A percentile compares a stretch with the other conserved stretches of the same genome.
These are phyloP conservation scores for Scheffersomyces cryptocercus DNA, from an alignment of 1,139 yeast genomes.

Conservation along the genomic window DNA sequence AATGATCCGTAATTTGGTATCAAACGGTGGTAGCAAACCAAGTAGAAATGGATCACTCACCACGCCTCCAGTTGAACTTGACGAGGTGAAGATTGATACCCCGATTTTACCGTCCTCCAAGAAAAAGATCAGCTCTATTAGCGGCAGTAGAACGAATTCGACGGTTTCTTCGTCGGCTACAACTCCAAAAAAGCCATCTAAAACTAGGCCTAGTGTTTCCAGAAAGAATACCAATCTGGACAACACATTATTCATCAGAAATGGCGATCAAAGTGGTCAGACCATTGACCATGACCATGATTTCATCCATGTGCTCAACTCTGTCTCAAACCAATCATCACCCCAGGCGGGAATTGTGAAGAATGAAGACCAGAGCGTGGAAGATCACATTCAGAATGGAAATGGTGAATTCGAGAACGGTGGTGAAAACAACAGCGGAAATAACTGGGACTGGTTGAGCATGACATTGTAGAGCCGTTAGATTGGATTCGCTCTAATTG, in stretches of 20 bases:
- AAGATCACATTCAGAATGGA: background rate
- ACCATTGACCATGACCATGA: constrained; percentile 8
- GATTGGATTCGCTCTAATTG: too few relatives aligned
- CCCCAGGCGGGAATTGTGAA: too few relatives aligned
- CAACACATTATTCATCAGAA: too few relatives aligned
- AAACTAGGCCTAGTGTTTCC: background rate
- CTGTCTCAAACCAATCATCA: constrained; percentile 2
- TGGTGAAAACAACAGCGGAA: constrained; percentile 12
- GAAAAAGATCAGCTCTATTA: background rate
- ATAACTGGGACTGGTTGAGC: constrained; percentile 29
- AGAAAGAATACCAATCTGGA: too few relatives aligned
- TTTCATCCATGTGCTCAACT: constrained; percentile 13
- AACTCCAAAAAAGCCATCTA: background rate
- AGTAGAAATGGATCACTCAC: too few relatives aligned
- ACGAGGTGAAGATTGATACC: constrained; percentile 1
- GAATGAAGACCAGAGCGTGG: background rate
- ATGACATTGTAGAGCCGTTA: constrained; percentile 17
- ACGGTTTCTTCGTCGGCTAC: background rate
- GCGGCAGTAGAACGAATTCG: background rate
- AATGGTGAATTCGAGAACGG: constrained; percentile 1
- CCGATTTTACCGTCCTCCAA: constrained; percentile 4
- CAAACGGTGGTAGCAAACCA: background rate
- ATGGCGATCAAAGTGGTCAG: background rate
- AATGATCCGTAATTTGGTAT: constrained; percentile 8
- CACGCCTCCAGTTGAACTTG: background rate